Conservation (phyloP, 257 asterid species). For the Scutellaria minor region DNA sequence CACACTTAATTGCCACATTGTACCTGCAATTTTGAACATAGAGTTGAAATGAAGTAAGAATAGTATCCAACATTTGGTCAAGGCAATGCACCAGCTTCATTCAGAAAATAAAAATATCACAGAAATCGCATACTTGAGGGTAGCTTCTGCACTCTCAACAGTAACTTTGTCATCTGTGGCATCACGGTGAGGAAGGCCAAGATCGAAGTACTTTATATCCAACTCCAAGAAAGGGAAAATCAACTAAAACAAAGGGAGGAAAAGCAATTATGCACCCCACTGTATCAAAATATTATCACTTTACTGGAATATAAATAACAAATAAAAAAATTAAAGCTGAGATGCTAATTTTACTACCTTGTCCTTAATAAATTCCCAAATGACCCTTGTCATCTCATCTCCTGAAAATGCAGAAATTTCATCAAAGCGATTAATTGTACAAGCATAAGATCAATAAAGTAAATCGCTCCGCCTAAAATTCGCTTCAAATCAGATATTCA, state of each 20-base stretch:
- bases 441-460: background rate
- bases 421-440: background rate
- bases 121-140: slow-evolving; percentile 75
- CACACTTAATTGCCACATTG: slow-evolving; percentile 98
- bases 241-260: slow-evolving; percentile 57
- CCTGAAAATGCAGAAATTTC: slow-evolving; percentile 54
- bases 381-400: slow-evolving; percentile 99
- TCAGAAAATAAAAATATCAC: background rate
- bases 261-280: slow-evolving; percentile 27
- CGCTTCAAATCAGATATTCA: slow-evolving; percentile 28
- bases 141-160: slow-evolving; percentile 97
- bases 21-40: slow-evolving; percentile 58
- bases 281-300: slow-evolving; percentile 12
- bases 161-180: slow-evolving; percentile 98
- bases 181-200: slow-evolving; percentile 93
- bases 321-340: slow-evolving; percentile 6
- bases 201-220: slow-evolving; percentile 97
- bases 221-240: slow-evolving; percentile 89
- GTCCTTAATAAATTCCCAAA: slow-evolving; percentile 91
- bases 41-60: slow-evolving; percentile 4
- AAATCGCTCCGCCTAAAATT: slow-evolving; percentile 9
- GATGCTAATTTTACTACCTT: slow-evolving; percentile 55
- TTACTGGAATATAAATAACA: background rate
- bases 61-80: background rate
- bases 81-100: slow-evolving; percentile 3